Percentiles rank a stretch among this genome's conserved stretches.
Evolutionary conservation across 768 basidiomycete species (phyloP).

Genomic region (Auriscalpium microsporum): DNA sequence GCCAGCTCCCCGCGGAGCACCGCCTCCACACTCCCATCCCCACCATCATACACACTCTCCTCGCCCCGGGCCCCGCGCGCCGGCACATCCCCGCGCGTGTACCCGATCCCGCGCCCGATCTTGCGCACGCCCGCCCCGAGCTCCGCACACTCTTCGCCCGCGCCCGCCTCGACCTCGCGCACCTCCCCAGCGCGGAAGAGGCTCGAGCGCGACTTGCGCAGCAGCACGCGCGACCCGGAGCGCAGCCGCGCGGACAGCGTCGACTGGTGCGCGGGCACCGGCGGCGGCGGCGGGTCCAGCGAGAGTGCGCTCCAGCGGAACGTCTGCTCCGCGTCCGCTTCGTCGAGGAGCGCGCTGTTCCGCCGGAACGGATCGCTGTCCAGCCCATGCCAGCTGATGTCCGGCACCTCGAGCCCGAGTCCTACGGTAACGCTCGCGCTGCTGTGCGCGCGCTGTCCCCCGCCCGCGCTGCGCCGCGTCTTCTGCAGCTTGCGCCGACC

Average conservation of each 20-base stretch:
- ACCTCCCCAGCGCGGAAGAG: background rate
- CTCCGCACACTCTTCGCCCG: background rate
- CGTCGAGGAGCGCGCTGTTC: background rate
- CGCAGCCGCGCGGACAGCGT: background rate
- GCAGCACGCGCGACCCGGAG: background rate
- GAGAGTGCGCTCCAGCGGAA: constrained; percentile 15
- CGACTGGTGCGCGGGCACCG: background rate
- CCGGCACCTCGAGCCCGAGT: constrained; percentile 2
- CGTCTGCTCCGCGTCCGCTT: constrained; percentile 1
- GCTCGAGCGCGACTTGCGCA: background rate
- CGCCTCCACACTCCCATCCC: background rate
- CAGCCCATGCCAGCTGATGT: constrained; percentile 10
- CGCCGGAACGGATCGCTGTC: constrained; percentile 12
- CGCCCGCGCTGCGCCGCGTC: background rate
- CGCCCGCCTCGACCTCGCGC: background rate
- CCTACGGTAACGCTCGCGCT: background rate
- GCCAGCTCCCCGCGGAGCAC: background rate
- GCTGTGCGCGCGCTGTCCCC: background rate
- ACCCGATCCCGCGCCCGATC: constrained; percentile 14
- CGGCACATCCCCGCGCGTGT: constrained; percentile 3
- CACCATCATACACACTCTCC: background rate
- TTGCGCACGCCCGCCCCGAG: constrained; percentile 8
- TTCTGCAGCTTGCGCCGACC: background rate
- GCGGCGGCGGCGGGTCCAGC: background rate
- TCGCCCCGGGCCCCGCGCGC: background rate